phyloP scores from a whole-genome alignment of 495 filamentous ascomycete genomes.

The Podospora pseudoanserina region DNA sequence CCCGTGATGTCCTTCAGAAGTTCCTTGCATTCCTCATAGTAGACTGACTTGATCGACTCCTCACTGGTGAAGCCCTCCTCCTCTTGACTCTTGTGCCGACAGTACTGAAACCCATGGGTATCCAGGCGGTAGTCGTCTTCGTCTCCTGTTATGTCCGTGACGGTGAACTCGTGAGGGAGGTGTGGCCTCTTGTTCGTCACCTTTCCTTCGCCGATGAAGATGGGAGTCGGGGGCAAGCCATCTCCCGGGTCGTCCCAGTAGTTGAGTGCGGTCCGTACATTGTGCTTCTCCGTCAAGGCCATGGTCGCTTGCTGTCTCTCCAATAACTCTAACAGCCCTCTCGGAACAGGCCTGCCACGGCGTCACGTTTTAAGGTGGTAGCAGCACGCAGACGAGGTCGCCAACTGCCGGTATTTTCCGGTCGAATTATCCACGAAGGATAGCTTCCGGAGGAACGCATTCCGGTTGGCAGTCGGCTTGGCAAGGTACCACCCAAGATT shows the following conservation, averaged over 20 bases:
- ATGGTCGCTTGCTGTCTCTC: neutral
- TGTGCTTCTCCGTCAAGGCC: slow-evolving; percentile 12
- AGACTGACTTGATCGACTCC: slow-evolving; percentile 53
- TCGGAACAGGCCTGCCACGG: slow-evolving; percentile 7
- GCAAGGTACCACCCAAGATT: neutral
- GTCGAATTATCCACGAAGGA: slow-evolving; percentile 2
- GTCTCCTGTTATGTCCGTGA: slow-evolving; percentile 38
- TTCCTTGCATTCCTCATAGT: slow-evolving; percentile 60
- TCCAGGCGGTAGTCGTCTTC: slow-evolving; percentile 38
- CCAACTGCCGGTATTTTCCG: slow-evolving; percentile 2
- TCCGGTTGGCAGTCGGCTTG: neutral
- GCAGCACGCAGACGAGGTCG: neutral
- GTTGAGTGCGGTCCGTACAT: slow-evolving; percentile 56
- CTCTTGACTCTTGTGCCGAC: slow-evolving; percentile 33
- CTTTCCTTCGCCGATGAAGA: slow-evolving; percentile 39
- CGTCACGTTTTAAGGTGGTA: slow-evolving; percentile 8
- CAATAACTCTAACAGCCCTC: neutral
- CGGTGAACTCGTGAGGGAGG: slow-evolving; percentile 36
- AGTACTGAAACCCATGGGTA: slow-evolving; percentile 40
- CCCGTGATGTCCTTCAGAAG: slow-evolving; percentile 62
- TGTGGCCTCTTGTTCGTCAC: slow-evolving; percentile 46
- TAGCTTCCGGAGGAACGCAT: neutral
- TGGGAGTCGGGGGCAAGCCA: slow-evolving; percentile 53
- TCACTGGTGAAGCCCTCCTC: slow-evolving; percentile 60
- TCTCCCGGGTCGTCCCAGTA: slow-evolving; percentile 61